Conservation (phyloP, 2,329 filamentous ascomycete genomes). For the Pseudodiploospora longispora region DNA sequence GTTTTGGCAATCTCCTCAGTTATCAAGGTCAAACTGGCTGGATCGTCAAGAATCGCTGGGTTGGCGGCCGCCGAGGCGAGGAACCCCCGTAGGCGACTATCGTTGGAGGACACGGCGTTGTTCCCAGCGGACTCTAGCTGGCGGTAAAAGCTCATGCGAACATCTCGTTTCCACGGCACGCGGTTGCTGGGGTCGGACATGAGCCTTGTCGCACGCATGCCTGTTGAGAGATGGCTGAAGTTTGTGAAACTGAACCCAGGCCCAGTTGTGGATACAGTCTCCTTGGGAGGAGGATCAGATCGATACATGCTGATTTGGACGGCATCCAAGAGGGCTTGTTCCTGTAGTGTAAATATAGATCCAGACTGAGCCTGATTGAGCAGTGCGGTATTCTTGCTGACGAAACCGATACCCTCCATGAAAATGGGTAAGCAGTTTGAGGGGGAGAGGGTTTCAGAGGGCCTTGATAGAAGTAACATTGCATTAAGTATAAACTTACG, state of each 20-base stretch:
- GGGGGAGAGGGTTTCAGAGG: no score
- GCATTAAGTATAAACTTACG: no score
- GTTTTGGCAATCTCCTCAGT: not conserved
- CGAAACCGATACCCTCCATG: constrained; percentile 2
- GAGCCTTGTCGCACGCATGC: constrained; percentile 7
- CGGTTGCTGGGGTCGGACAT: constrained; percentile 1
- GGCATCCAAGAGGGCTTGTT: not conserved
- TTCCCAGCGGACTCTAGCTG: not conserved
- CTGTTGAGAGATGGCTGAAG: not conserved
- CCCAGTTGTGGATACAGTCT: not conserved
- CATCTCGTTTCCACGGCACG: constrained; percentile 3
- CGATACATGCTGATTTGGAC: not conserved
- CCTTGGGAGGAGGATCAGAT: not conserved
- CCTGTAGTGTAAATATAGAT: not conserved
- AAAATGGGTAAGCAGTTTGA: not conserved
- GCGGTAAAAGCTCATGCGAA: constrained; percentile 2
- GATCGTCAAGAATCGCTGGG: not conserved
- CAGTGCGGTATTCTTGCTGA: not conserved
- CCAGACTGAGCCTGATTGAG: not conserved
- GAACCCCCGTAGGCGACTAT: not conserved
- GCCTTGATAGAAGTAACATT: no score
- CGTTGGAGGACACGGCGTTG: not conserved
- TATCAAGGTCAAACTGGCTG: not conserved
- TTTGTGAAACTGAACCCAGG: not conserved
- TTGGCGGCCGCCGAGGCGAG: not conserved